These are phyloP conservation scores for Pyrenophora tritici-repentis DNA, from an alignment of 2,329 filamentous ascomycete species.

Conservation along the genomic window DNA sequence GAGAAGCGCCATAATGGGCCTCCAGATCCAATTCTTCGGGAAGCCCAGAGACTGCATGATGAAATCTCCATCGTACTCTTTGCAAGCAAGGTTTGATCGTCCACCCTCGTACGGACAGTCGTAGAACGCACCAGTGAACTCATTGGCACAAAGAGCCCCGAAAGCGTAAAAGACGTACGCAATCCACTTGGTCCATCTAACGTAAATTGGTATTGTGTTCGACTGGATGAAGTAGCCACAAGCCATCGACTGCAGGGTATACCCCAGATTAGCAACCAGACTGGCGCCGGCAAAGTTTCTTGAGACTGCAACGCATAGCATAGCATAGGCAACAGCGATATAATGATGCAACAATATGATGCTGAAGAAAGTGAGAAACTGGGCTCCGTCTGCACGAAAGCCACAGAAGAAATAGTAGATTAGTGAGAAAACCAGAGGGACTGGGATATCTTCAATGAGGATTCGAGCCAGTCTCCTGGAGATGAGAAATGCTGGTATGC, in stretches of 20 bases:
- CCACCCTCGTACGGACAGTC: constrained; percentile 70
- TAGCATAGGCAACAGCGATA: constrained; percentile 72
- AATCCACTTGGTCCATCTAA: constrained; percentile 76
- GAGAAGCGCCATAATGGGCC: constrained; percentile 67
- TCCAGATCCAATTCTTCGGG: constrained; percentile 67
- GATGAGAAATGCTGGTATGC: constrained; percentile 70
- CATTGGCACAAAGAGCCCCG: constrained; percentile 72
- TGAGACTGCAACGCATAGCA: constrained; percentile 67
- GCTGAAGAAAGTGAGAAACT: constrained; percentile 75
- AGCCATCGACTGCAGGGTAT: constrained; percentile 73
- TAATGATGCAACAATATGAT: constrained; percentile 73
- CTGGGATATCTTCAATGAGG: constrained; percentile 72
- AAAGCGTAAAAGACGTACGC: constrained; percentile 72
- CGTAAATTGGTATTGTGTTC: constrained; percentile 74
- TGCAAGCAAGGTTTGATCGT: constrained; percentile 67
- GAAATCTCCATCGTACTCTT: constrained; percentile 70
- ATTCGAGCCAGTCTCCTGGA: constrained; percentile 72
- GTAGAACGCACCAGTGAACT: constrained; percentile 74
- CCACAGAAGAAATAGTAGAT: constrained; percentile 82
- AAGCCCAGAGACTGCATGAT: constrained; percentile 73
- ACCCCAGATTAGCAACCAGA: constrained; percentile 72
- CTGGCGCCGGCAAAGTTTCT: constrained; percentile 73
- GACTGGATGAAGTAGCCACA: constrained; percentile 79
- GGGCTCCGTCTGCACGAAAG: constrained; percentile 65
- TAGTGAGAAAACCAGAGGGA: constrained; percentile 70